A percentile compares a stretch with the other conserved stretches of the same genome.
These are phyloP conservation scores for Pythium diclinum DNA, from an alignment of 352 stramenopile species.

Conservation along the genomic window DNA sequence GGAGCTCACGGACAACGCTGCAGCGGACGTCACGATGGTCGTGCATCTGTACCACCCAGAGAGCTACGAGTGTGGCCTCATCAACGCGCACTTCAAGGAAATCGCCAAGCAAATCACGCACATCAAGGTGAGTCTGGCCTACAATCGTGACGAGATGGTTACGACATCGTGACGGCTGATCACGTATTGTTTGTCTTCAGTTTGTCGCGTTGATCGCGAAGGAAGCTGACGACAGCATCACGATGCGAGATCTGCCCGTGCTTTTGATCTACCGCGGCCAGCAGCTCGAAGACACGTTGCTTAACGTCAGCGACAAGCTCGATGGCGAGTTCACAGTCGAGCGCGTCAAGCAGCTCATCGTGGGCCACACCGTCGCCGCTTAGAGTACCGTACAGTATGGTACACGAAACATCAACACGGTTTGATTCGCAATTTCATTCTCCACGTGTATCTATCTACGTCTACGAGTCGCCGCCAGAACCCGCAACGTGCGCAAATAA, in stretches of 20 bases:
- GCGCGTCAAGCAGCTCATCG: conserved; percentile 26
- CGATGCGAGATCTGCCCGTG: conserved; percentile 59
- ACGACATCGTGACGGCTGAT: background rate
- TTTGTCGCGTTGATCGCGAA: conserved; percentile 60
- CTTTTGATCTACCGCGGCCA: conserved; percentile 60
- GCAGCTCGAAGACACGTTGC: conserved; percentile 52
- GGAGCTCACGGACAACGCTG: conserved; percentile 32
- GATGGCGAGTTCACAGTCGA: conserved; percentile 65
- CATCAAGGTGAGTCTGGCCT: conserved; percentile 42
- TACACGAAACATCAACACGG: background rate
- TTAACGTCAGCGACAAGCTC: conserved; percentile 54
- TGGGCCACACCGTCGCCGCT: background rate
- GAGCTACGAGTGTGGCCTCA: conserved; percentile 66
- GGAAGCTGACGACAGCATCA: conserved; percentile 67
- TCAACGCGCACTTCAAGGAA: conserved; percentile 63
- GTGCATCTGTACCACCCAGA: conserved; percentile 70
- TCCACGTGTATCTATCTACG: too few relatives aligned
- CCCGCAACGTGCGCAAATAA: conserved; percentile 57
- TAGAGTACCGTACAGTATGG: too few relatives aligned
- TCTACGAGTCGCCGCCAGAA: background rate
- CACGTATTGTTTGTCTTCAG: conserved; percentile 23
- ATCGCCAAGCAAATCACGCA: conserved; percentile 55
- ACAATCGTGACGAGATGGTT: background rate
- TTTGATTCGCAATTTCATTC: background rate
- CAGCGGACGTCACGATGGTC: conserved; percentile 29